These are phyloP conservation scores for Aspergillus fumigatus DNA, from an alignment of 2,329 filamentous ascomycete species.

Conservation along the genomic window DNA sequence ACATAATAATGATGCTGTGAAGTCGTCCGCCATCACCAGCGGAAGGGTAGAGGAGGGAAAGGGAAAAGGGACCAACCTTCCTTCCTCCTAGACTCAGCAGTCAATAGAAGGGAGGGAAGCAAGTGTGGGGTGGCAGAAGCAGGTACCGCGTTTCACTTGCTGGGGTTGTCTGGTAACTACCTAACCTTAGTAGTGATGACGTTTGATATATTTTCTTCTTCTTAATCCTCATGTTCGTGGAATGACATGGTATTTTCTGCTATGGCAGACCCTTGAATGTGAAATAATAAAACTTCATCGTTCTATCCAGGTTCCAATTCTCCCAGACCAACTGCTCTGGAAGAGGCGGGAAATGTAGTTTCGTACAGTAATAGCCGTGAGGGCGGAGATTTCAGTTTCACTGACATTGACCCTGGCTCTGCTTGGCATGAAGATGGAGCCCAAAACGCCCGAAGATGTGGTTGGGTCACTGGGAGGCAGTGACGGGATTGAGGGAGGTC, in stretches of 20 bases:
- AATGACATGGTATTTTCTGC: not conserved
- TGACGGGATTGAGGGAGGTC: not conserved
- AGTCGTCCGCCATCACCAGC: not conserved
- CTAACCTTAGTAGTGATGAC: slow-evolving; percentile 16
- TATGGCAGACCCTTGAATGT: not conserved
- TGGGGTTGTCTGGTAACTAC: slow-evolving; percentile 12
- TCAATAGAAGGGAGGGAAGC: slow-evolving; percentile 1
- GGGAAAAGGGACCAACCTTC: slow-evolving; percentile 1
- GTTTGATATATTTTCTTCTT: slow-evolving; percentile 8
- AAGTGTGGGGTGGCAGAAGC: slow-evolving; percentile 17
- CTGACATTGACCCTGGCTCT: not conserved
- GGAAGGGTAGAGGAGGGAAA: not conserved
- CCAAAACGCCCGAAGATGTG: not conserved
- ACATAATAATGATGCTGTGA: not conserved
- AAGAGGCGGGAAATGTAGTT: not conserved
- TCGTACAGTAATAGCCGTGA: not conserved
- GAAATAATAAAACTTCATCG: not conserved
- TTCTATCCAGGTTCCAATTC: not conserved
- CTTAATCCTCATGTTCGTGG: not conserved
- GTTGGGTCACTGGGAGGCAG: not conserved
- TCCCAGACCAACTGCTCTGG: not conserved
- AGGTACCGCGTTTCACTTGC: slow-evolving; percentile 20
- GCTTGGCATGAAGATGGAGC: not conserved
- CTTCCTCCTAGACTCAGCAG: slow-evolving; percentile 11
- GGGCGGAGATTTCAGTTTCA: not conserved